Conservation (phyloP, 306 rosid genomes). For the Rosa persica region DNA sequence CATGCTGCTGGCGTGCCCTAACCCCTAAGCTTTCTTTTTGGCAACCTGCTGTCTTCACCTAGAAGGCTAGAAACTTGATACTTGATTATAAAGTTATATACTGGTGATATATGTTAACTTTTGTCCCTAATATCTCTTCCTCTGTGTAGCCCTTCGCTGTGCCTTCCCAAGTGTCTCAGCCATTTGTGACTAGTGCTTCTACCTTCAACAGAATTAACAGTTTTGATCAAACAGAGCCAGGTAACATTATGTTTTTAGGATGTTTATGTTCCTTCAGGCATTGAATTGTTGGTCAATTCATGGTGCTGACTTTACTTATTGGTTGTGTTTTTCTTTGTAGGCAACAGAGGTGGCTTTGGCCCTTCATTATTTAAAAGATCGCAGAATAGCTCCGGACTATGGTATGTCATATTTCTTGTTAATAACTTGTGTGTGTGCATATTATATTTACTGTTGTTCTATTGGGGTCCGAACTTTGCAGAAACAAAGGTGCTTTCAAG, state of each 20-base stretch:
- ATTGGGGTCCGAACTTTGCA: background rate
- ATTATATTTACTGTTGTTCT: background rate
- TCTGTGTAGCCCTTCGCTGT: slow-evolving; percentile 51
- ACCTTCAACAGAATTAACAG: slow-evolving; percentile 32
- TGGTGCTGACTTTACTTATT: slow-evolving; percentile 21
- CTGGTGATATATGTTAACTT: background rate
- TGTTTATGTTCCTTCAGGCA: background rate
- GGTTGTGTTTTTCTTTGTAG: slow-evolving; percentile 32
- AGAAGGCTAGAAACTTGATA: background rate
- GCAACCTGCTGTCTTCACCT: background rate
- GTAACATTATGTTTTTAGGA: slow-evolving; percentile 40
- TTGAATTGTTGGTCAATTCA: background rate
- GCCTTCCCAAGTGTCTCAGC: slow-evolving; percentile 55
- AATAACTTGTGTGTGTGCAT: too few species aligned
- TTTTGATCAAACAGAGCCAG: slow-evolving; percentile 61
- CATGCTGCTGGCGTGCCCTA: background rate
- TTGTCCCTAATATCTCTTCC: background rate
- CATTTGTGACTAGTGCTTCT: slow-evolving; percentile 47
- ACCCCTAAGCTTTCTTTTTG: background rate
- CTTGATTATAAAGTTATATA: background rate
- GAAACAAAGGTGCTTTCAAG: too few species aligned
- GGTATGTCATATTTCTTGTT: slow-evolving; percentile 49
- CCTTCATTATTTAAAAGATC: slow-evolving; percentile 46
- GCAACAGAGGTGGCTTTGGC: slow-evolving; percentile 43
- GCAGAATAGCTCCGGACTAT: slow-evolving; percentile 53